phyloP scores from a whole-genome alignment of 495 filamentous ascomycete species.

The Penicillium soppii region DNA sequence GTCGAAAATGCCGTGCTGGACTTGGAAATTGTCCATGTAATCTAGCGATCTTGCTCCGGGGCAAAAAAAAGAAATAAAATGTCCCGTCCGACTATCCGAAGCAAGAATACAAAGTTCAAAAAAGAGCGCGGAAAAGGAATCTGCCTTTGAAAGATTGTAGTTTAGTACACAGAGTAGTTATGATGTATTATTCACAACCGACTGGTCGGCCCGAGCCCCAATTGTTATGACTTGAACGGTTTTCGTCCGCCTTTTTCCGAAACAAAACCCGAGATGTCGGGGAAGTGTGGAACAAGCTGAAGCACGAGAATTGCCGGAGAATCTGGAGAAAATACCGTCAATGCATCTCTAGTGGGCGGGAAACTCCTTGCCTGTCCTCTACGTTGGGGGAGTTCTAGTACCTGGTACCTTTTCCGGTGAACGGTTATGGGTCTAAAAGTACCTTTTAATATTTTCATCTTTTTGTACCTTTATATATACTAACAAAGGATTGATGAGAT shows the following conservation, averaged over 20 bases:
- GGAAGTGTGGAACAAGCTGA: neutral
- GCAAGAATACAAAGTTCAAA: neutral
- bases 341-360: too few species aligned
- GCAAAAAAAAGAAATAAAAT: slow-evolving; percentile 14
- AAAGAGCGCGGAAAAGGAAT: slow-evolving; percentile 23
- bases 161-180: too few species aligned
- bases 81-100: slow-evolving; percentile 5
- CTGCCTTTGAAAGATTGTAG: slow-evolving; percentile 16
- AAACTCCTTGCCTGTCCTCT: neutral
- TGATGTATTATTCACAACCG: neutral
- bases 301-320: slow-evolving; percentile 6
- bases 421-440: too few species aligned
- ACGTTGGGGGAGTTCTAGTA: too few species aligned
- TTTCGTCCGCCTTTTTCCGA: slow-evolving; percentile 20
- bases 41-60: slow-evolving; percentile 32
- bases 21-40: slow-evolving; percentile 31
- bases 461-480: too few species aligned
- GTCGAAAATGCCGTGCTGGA: slow-evolving; percentile 27
- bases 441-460: too few species aligned
- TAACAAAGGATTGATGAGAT: too few species aligned
- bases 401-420: too few species aligned
- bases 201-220: slow-evolving; percentile 19
- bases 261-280: slow-evolving; percentile 12
- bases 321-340: neutral
- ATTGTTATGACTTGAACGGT: neutral